Evolutionary conservation across 192 early-diverging fungal genomes (phyloP), one percentile per base, ranked within the genome.

Genomic region (Piromyces sp.): DNA sequence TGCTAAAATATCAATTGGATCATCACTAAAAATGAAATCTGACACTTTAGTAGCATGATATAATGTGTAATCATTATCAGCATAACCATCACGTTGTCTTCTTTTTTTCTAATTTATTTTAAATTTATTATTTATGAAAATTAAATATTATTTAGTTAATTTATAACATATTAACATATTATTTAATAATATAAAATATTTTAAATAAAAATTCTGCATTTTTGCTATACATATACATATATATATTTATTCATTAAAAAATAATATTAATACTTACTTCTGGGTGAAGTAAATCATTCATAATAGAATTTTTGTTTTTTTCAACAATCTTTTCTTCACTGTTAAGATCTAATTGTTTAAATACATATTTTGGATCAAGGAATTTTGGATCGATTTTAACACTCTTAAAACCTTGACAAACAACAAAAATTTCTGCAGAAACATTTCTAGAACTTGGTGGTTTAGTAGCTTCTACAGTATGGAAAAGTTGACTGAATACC

Each of bases 381-480:
- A 99, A 91, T 79, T 91, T 88, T 78, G 96, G 94, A 86, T 99
- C 97, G 85, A 99, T 94, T 86, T 95, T 94, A 86, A 96, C 96
- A 68, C 96, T 96, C 13, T 82, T 82, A 86, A 91, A 99, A 82
- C 94, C 95, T 30, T 92, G 88, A 88, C 97, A 99, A 13, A 99
- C 95, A 30, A 99, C 96, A 88, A 97, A 99, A 83, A 99, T 99
- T 93, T 99, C 97, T 13, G 97, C 97, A 80, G 97, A 99, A 16
- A 99, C 97, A 80, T 95, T 96, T 89, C 97, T 92, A 38, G 97
- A 99, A 40, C 95, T 95, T 79, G 95, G 93, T 33, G 97, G 97
- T 86, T 99, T 99, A 31, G 97, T 99, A 2, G 97, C 97, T 87
- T 99, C 96, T 81, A 99, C 97, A 82, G 93, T 95, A 79, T 89